Evolutionary conservation across 2,329 filamentous ascomycete species (phyloP), one percentile per base, ranked within the genome.

Genomic region (Alternaria sp.): DNA sequence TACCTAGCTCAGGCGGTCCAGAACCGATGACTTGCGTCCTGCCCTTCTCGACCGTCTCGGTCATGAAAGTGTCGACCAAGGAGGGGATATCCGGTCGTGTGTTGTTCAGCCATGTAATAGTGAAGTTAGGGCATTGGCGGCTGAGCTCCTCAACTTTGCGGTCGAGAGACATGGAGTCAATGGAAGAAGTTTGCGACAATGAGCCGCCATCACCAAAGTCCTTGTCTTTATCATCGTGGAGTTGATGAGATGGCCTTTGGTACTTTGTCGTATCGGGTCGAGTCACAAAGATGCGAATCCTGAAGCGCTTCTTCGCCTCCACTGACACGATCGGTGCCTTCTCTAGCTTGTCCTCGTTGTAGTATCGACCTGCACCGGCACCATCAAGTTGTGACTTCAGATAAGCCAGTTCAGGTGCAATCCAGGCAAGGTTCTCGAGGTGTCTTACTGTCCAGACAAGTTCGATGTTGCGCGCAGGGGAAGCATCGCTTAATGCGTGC

Each of bases 351-450:
- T 57, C 59, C 3, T 20, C 37, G 21, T 23, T 46, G 6, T 30
- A 50, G 23, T 12, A 2, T 20, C 26, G 33, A 37, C 11, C 55
- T 11, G 20, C 12, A 15, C 37, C 26, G n/a, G 6, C 37, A 21
- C 25, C 20, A 9, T 20, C 28, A 37, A 61, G 59, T 8, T 46
- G 54, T 3, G 59, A 61, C 14, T 53, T 58, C 14, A 61, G 46
- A 15, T 53, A 46, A 10, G 59, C 54, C 3, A 61, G 28, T 33
- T 61, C 59, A 5, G 58, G 28, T 1, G 28, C 58, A 4, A 60
- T 49, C 58, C 58, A 60, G 3, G 58, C 58, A 15, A 61, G 53
- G 12, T 61, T 61, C n/a, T 61, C 59, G 4, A 61, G 15, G n/a
- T 61, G 59, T 5, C 59, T 37, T 0, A 58, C 37, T 28, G 54